Conservation (phyloP, 2,329 filamentous ascomycete genomes). For the Xylaria sp. region DNA sequence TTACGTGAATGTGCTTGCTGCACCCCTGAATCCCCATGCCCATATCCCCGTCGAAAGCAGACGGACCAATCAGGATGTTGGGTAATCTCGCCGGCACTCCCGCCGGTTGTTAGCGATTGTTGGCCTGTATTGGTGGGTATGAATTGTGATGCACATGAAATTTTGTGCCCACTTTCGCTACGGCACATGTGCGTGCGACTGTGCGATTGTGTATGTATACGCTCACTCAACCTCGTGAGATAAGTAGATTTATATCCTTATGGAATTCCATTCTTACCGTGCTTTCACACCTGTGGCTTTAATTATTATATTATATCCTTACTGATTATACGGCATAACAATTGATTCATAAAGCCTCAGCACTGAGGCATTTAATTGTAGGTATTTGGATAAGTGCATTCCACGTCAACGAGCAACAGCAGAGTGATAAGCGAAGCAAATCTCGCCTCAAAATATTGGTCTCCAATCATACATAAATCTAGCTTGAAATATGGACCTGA, state of each 20-base stretch:
- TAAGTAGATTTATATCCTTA: no score
- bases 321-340: not conserved
- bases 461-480: not conserved
- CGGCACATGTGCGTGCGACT: not conserved
- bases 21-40: not conserved
- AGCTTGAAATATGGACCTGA: no score
- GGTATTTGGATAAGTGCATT: not conserved
- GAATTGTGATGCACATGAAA: not conserved
- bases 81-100: conserved; percentile 16
- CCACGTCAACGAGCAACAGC: not conserved
- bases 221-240: no score
- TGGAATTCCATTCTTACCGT: no score
- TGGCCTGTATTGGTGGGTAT: not conserved
- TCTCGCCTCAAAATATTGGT: not conserved
- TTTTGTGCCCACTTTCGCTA: not conserved
- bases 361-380: not conserved
- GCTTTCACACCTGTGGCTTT: not conserved
- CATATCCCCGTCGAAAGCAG: not conserved
- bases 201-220: no score
- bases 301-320: not conserved
- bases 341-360: not conserved
- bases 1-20: not conserved
- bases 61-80: conserved; percentile 14
- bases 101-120: not conserved
- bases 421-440: not conserved